Conservation (phyloP, 2,329 filamentous ascomycete species). For the Monilinia fructigena region DNA sequence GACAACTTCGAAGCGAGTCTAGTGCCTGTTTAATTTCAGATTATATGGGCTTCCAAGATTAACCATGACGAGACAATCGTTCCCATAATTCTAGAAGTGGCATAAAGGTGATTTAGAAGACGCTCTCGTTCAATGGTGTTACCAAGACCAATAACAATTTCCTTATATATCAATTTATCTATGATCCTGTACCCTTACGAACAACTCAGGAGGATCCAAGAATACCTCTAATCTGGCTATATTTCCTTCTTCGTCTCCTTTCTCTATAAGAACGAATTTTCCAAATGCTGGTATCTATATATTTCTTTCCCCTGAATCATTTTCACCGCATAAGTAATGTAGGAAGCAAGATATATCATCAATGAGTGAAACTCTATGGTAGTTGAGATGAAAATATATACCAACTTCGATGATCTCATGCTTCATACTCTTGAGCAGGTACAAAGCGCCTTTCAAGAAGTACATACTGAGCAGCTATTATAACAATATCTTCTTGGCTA, state of each 20-base stretch:
- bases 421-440: not conserved
- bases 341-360: constrained; percentile 18
- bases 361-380: not conserved
- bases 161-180: not conserved
- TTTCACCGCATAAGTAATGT: constrained; percentile 27
- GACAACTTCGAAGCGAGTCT: not conserved
- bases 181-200: not conserved
- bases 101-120: not conserved
- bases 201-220: not conserved
- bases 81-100: not conserved
- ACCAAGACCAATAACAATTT: not conserved
- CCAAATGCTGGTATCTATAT: constrained; percentile 26
- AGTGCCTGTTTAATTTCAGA: not conserved
- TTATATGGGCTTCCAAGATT: not conserved
- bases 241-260: constrained; percentile 15
- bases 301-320: constrained; percentile 26
- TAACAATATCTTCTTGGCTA: no score
- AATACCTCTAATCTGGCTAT: constrained; percentile 8
- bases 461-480: no score
- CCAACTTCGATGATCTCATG: not conserved
- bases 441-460: not conserved
- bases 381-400: not conserved
- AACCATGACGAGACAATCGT: not conserved
- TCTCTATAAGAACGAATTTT: constrained; percentile 22
- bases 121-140: not conserved